Base-by-base conservation (phyloP, 2,329 filamentous ascomycete genomes). In the Plectosphaerella sp. region DNA sequence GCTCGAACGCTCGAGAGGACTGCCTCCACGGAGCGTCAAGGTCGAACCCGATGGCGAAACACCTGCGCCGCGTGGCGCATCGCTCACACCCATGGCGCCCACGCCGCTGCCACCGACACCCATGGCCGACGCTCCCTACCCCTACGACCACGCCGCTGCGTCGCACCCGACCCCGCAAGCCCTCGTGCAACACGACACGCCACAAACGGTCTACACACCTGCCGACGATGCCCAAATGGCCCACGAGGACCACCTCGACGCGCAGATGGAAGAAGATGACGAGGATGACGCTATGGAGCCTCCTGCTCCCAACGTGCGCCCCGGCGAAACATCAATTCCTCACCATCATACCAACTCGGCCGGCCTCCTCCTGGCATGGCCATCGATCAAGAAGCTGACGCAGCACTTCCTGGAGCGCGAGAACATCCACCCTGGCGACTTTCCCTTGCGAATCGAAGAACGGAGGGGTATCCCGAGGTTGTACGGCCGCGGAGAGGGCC, bases 261-360 rank as follows among this genome's bases (percentile, higher is more conserved):
- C 63, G 65, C 54, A 70, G 66, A 12, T 64, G 65, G 35, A 68
- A 41, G 65, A 70, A 11, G 65, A 70, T 47, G 78, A 49, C 16
- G 75, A 82, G 33, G 74, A 78, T 49, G 67, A 74, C 48, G 78
- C 82, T 52, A 70, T 71, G 2, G 75, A 79, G 45, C 77, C 54
- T 9, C 54, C 79, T 18, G 76, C 77, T 8, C 75, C 76, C 8
- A 70, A 75, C 11, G 77, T 81, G 7, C 72, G 70, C 12, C 78
- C 79, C 1, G 84, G 83, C 46, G 79, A 84, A 58, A 80, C 88
- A 14, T 82, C 87, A 2, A 89, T 96, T 52, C 89, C 91, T 1
- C 82, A 86, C 25, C 89, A 96, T 59, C 93, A 97, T 63, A 95
- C 90, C 0, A 97, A 92, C 1, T 83, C 91, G n/a, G 91, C 91